phyloP scores from a whole-genome alignment of 768 basidiomycete species.

The Phlebiopsis gigantea region DNA sequence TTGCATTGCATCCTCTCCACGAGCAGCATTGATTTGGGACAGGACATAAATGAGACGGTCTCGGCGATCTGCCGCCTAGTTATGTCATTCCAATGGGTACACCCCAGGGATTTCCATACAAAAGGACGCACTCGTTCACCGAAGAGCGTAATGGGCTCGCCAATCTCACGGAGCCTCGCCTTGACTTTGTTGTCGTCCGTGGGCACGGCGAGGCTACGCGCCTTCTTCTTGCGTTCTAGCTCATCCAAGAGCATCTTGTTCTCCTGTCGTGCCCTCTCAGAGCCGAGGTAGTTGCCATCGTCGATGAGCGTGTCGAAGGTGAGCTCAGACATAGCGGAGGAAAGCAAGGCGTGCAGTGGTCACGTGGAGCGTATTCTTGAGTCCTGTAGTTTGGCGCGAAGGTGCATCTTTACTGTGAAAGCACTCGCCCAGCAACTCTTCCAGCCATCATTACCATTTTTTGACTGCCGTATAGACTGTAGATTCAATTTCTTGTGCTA shows the following conservation, averaged over 20 bases:
- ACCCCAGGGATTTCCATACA: conserved; percentile 9
- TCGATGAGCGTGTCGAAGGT: conserved; percentile 73
- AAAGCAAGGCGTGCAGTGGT: not conserved
- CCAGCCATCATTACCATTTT: too few relatives aligned
- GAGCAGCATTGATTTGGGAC: conserved; percentile 87
- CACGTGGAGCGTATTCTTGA: too few relatives aligned
- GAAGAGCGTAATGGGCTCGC: conserved; percentile 95
- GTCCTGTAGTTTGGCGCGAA: too few relatives aligned
- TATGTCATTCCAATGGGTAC: conserved; percentile 4
- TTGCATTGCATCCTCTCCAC: conserved; percentile 75
- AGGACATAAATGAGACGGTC: conserved; percentile 94
- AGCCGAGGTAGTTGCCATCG: conserved; percentile 70
- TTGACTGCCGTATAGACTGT: too few relatives aligned
- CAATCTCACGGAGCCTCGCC: conserved; percentile 83
- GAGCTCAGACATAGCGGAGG: conserved; percentile 58
- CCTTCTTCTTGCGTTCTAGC: conserved; percentile 96
- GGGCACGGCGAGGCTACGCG: conserved; percentile 89
- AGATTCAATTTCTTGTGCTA: too few relatives aligned
- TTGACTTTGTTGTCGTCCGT: conserved; percentile 95
- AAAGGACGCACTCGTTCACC: conserved; percentile 81
- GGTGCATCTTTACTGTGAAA: too few relatives aligned
- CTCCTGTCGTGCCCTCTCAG: conserved; percentile 71
- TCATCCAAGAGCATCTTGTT: conserved; percentile 89
- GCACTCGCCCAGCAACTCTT: too few relatives aligned
- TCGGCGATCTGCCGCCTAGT: conserved; percentile 88